Evolutionary conservation across 352 stramenopile genomes (phyloP).

Genomic region (Globisporangium apiculatum): DNA sequence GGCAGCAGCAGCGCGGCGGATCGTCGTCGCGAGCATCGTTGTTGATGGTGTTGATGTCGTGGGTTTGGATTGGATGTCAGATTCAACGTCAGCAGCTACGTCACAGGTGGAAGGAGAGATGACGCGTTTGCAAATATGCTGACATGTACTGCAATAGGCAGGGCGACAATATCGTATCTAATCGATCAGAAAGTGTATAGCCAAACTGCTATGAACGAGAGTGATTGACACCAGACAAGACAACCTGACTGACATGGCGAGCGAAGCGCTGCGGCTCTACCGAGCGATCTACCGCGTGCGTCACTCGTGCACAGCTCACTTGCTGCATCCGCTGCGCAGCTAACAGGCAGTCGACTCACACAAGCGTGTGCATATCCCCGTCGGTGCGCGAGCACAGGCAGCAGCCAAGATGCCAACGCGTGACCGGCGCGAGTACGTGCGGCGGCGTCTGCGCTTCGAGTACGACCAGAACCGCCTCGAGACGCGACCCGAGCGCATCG

Average conservation of each 20-base stretch:
- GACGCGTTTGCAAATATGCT: too few relatives aligned
- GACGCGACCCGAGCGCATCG: slow-evolving; percentile 42
- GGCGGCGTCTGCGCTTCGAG: slow-evolving; percentile 55
- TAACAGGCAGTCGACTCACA: neutral
- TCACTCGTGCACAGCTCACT: neutral
- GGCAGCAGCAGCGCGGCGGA: neutral
- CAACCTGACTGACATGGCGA: neutral
- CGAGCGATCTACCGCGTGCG: slow-evolving; percentile 70
- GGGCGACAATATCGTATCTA: too few relatives aligned
- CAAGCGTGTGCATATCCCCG: neutral
- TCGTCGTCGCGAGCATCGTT: slow-evolving; percentile 1
- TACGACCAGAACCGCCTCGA: slow-evolving; percentile 62
- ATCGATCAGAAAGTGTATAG: neutral
- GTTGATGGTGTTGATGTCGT: neutral
- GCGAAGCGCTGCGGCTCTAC: slow-evolving; percentile 55
- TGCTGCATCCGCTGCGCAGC: neutral
- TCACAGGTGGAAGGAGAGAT: too few relatives aligned
- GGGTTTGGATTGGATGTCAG: neutral
- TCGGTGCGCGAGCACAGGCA: slow-evolving; percentile 19
- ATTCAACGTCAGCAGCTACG: too few relatives aligned
- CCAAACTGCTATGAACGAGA: neutral
- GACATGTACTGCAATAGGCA: too few relatives aligned
- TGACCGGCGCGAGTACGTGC: slow-evolving; percentile 60
- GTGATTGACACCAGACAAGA: neutral
- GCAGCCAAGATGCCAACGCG: slow-evolving; percentile 59